A percentile compares a stretch with the other conserved stretches of the same genome.
These are phyloP conservation scores for Dorcoceras hygrometricum DNA, from an alignment of 257 asterid species.

Conservation along the genomic window DNA sequence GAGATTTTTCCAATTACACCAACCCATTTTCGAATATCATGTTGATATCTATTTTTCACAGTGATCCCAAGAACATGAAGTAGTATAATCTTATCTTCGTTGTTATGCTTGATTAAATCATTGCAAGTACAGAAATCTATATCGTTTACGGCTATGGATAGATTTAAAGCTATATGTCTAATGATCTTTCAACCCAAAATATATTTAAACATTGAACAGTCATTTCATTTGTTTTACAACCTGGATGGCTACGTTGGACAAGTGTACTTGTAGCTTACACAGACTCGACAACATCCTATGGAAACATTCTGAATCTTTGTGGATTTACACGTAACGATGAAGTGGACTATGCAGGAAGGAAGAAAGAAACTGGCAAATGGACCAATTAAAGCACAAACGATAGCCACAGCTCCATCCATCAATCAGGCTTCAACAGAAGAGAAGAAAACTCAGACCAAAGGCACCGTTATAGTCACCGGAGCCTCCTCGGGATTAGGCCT, in stretches of 20 bases:
- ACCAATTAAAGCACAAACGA: slow-evolving; percentile 55
- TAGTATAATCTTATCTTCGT: neutral
- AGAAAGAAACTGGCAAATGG: slow-evolving; percentile 33
- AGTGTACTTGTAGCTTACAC: neutral
- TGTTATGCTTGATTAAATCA: neutral
- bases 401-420: slow-evolving; percentile 52
- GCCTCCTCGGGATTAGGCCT: slow-evolving; percentile 88
- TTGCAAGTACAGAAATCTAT: neutral
- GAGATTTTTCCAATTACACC: too few relatives aligned
- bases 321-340: neutral
- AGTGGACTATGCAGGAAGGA: slow-evolving; percentile 14
- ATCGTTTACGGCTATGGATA: too few relatives aligned
- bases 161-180: too few relatives aligned
- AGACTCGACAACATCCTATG: neutral
- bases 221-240: neutral
- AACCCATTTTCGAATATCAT: too few relatives aligned
- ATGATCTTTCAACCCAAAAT: too few relatives aligned
- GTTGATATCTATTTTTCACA: too few relatives aligned
- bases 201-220: too few relatives aligned
- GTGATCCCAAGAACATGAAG: too few relatives aligned
- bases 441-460: slow-evolving; percentile 71
- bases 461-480: slow-evolving; percentile 65
- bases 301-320: neutral
- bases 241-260: neutral
- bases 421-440: slow-evolving; percentile 39